Evolutionary conservation across 2,329 filamentous ascomycete species (phyloP).

Genomic region (Sporothrix pallida): DNA sequence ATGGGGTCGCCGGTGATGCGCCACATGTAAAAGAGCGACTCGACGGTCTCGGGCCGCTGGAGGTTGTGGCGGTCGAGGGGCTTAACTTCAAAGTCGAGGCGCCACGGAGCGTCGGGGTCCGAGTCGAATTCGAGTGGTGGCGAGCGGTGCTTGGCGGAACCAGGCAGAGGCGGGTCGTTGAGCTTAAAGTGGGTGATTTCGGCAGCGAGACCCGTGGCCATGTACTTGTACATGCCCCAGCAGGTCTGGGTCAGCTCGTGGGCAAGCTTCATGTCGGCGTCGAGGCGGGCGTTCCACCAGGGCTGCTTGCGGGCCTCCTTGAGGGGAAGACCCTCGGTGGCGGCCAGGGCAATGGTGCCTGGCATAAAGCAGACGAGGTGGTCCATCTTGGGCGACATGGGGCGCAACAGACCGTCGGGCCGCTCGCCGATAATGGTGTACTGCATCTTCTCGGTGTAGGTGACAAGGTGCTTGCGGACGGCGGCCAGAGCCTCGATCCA

Average conservation of each 20-base stretch:
- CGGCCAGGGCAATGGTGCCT: slow-evolving; percentile 88
- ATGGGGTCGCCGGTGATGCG: slow-evolving; percentile 88
- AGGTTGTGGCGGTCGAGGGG: slow-evolving; percentile 87
- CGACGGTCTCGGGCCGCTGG: slow-evolving; percentile 94
- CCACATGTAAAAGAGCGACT: slow-evolving; percentile 98
- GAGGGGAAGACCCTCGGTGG: slow-evolving; percentile 78
- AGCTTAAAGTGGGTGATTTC: slow-evolving; percentile 94
- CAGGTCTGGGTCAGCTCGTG: slow-evolving; percentile 94
- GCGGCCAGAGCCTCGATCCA: slow-evolving; percentile 87
- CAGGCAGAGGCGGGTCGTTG: slow-evolving; percentile 68
- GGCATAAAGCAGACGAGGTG: slow-evolving; percentile 98
- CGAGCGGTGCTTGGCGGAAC: slow-evolving; percentile 58
- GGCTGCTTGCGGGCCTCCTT: slow-evolving; percentile 73
- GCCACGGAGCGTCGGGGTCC: slow-evolving; percentile 67
- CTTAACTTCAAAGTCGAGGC: slow-evolving; percentile 79
- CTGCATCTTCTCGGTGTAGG: slow-evolving; percentile 79
- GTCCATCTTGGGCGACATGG: slow-evolving; percentile 90
- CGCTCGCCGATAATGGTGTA: slow-evolving; percentile 92
- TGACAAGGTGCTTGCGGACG: slow-evolving; percentile 88
- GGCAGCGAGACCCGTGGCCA: slow-evolving; percentile 86
- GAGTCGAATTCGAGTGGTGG: slow-evolving; percentile 58
- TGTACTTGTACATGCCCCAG: slow-evolving; percentile 95
- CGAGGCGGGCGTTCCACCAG: slow-evolving; percentile 77
- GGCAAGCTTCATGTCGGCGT: slow-evolving; percentile 85
- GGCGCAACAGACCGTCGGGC: slow-evolving; percentile 70